Base-by-base conservation (phyloP, 75 land plant species). In the Sequoia sempervirens region DNA sequence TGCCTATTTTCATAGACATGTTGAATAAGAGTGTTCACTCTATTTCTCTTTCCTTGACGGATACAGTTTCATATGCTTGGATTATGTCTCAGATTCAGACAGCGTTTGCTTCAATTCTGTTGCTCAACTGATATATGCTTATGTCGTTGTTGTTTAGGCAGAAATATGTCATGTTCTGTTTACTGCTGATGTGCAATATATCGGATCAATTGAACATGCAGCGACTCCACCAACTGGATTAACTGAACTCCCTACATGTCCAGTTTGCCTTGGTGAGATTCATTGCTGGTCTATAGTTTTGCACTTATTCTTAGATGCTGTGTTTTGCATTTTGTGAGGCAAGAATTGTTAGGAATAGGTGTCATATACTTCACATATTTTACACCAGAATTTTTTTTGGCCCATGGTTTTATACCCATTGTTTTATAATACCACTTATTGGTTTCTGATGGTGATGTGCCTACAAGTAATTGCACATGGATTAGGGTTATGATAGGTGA, bases 211-310 rank as follows among this genome's bases (percentile, higher is more conserved):
- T 72, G 99, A 93, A 80, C 90, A 91, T 85, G 92, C 93, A 79
- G 87, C 90, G 56, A 74, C 89, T 75, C 89, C 94, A 36, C 88
- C 90, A 28, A 81, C 88, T 61, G 94, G 92, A 52, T 91, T 92
- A 83, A 89, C 93, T 32, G 99, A 98, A 58, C 94, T 90, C 81
- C 92, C 99, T 69, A 86, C 95, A 28, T 98, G 99, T 85, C 93
- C 99, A 79, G 98, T 98, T 75, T 98, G 99, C 85, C 90, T 98
- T 84, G 99, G 98, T 98, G 82, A 85, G 83, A 30, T 80, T 41
- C n/a, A 41, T 38, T 76, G 9, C 37, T 47, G 28, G 34, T 18
- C 61, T 85, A n/a, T 45, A 66, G 30, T 85, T n/a, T 32, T 84
- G 53, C 2, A 38, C 32, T 23, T 12, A 58, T 43, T 84, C 36